Evolutionary conservation across 2,329 filamentous ascomycete genomes (phyloP).

Genomic region (Drechslerella dactyloides): DNA sequence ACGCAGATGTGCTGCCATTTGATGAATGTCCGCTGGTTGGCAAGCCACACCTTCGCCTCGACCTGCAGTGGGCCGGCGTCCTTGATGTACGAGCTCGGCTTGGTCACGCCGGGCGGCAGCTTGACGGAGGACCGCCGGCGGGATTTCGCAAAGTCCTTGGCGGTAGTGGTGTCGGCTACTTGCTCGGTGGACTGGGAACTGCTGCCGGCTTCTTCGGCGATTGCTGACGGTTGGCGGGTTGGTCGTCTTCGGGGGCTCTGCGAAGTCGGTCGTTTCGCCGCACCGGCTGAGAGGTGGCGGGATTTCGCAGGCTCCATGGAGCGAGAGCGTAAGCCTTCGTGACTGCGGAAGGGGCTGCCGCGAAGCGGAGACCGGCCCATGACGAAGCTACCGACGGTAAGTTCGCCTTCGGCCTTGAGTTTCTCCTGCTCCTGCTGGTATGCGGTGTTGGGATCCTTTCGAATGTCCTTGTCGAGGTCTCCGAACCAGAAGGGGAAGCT

Average conservation of each 20-base stretch:
- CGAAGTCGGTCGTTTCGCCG: conserved; percentile 51
- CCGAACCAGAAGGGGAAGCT: conserved; percentile 94
- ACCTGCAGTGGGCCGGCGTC: conserved; percentile 89
- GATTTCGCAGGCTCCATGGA: conserved; percentile 69
- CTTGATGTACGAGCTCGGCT: conserved; percentile 89
- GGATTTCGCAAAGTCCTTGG: conserved; percentile 63
- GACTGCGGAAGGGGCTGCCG: conserved; percentile 47
- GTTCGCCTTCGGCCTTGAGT: conserved; percentile 81
- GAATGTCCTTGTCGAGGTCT: conserved; percentile 89
- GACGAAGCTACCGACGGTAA: conserved; percentile 82
- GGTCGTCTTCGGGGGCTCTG: conserved; percentile 9
- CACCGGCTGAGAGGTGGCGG: conserved; percentile 59
- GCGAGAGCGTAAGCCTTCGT: conserved; percentile 63
- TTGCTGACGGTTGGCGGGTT: conserved; percentile 30
- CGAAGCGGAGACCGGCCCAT: conserved; percentile 63
- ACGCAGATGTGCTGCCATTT: conserved; percentile 98
- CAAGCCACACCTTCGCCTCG: conserved; percentile 97
- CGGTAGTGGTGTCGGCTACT: conserved; percentile 72
- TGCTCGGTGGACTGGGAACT: conserved; percentile 61
- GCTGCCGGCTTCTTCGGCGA: conserved; percentile 56
- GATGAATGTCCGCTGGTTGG: conserved; percentile 96
- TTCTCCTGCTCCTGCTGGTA: conserved; percentile 91
- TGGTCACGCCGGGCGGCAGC: conserved; percentile 84
- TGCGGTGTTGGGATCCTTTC: conserved; percentile 85
- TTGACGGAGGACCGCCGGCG: conserved; percentile 40